Conservation (phyloP, 2,329 filamentous ascomycete species). For the Aureobasidium pullulans region DNA sequence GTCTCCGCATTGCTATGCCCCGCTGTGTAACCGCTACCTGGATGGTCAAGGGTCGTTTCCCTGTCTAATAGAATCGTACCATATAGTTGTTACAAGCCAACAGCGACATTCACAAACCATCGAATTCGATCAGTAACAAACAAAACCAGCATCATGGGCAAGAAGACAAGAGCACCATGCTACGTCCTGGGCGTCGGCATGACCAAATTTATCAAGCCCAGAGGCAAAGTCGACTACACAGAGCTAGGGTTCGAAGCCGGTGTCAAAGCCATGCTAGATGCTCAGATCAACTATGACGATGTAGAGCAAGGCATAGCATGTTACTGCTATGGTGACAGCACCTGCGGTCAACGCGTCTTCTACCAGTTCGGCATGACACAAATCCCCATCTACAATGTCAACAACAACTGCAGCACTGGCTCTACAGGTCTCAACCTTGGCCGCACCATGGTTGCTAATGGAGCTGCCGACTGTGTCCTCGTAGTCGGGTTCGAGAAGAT, state of each 20-base stretch:
- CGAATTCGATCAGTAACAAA: not conserved
- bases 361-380: slow-evolving; percentile 98
- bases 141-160: slow-evolving; percentile 14
- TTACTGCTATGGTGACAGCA: slow-evolving; percentile 95
- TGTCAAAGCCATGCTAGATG: slow-evolving; percentile 73
- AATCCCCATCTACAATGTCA: slow-evolving; percentile 96
- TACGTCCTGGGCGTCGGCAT: slow-evolving; percentile 97
- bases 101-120: not conserved
- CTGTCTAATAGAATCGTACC: not conserved
- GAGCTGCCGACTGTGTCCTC: slow-evolving; percentile 78
- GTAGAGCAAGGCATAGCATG: slow-evolving; percentile 94
- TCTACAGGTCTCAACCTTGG: slow-evolving; percentile 83
- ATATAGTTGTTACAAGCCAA: not conserved
- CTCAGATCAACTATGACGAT: slow-evolving; percentile 92
- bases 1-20: slow-evolving; percentile 11
- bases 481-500: slow-evolving; percentile 98
- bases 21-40: not conserved
- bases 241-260: slow-evolving; percentile 91
- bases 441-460: slow-evolving; percentile 68
- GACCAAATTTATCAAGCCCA: slow-evolving; percentile 98
- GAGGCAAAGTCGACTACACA: slow-evolving; percentile 88
- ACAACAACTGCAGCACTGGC: slow-evolving; percentile 98
- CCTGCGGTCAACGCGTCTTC: slow-evolving; percentile 91
- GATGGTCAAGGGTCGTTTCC: not conserved
- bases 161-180: slow-evolving; percentile 46